Base-by-base conservation (phyloP, 2,329 filamentous ascomycete species). In the Alternaria gansuensis region DNA sequence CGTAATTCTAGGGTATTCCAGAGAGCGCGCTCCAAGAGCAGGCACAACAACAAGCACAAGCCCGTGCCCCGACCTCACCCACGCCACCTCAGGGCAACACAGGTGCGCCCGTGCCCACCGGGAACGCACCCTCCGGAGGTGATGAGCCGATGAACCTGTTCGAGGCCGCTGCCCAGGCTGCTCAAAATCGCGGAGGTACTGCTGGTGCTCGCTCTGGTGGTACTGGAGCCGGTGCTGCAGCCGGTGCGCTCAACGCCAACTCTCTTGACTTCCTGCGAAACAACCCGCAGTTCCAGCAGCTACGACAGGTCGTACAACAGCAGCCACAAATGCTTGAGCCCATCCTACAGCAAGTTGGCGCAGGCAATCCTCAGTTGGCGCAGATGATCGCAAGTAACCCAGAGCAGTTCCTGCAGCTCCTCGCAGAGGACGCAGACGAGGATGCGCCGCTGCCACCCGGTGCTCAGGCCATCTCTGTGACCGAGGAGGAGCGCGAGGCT, bases 321-420 rank as follows among this genome's bases (percentile, higher is more conserved):
- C 92, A 98, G 77, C 95, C 95, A 17, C 91, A 95, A 77, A 99
- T 99, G 95, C 89, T 99, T 23, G 95, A 99, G 82, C 94, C 95
- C 6, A 98, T 99, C 68, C 84, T 99, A 56, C 94, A 98, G 80
- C 93, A 97, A 80, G 92, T 99, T 36, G 93, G 92, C 34, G 90
- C 92, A 23, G 94, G 94, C 26, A 99, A 99, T 81, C 95, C 95
- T 17, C 91, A 96, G 76, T 87, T 99, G 54, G 95, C 95, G 7
- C 90, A 94, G 77, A 85, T 97, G 75, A 99, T 99, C 65, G 90
- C 91, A 39, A 87, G 91, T 74, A 92, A 98, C 78, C 93, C 93
- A 7, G 93, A 97, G 52, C 92, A 96, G 75, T 99, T 99, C 77
- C 84, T 99, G 64, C 89, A 91, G 76, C 82, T 99, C 51, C 84